phyloP scores from a whole-genome alignment of 2,329 filamentous ascomycete species.

The Calonectria pseudoreteaudii region DNA sequence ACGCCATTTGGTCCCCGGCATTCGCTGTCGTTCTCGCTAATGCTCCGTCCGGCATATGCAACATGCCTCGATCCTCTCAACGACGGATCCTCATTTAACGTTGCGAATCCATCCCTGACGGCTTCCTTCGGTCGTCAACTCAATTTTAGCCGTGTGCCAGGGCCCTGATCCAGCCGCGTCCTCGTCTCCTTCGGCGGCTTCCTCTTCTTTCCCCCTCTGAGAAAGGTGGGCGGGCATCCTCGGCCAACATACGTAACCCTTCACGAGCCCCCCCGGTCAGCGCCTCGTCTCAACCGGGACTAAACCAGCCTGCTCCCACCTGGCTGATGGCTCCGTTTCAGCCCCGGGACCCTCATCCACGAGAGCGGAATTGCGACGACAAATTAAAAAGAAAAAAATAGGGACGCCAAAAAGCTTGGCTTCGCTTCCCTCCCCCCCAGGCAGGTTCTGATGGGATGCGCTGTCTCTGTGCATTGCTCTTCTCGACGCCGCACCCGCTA shows the following conservation, averaged over 20 bases:
- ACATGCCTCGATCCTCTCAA: neutral
- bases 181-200: neutral
- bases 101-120: neutral
- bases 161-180: neutral
- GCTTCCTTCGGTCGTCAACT: neutral
- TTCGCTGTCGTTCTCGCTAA: neutral
- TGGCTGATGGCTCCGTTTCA: constrained; percentile 4
- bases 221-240: neutral
- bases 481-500: constrained; percentile 3
- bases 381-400: neutral
- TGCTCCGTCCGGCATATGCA: neutral
- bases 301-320: neutral
- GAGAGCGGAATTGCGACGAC: constrained; percentile 12
- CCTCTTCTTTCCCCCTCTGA: neutral
- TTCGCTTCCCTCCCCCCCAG: constrained; percentile 24
- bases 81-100: constrained; percentile 8
- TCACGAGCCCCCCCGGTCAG: neutral
- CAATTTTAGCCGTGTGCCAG: constrained; percentile 2
- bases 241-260: constrained; percentile 10
- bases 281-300: neutral
- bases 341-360: neutral
- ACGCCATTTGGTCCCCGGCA: neutral
- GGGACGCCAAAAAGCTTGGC: constrained; percentile 4
- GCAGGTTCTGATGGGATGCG: neutral
- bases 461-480: constrained; percentile 3